phyloP scores from a whole-genome alignment of 495 filamentous ascomycete species.

The Peziza echinospora region DNA sequence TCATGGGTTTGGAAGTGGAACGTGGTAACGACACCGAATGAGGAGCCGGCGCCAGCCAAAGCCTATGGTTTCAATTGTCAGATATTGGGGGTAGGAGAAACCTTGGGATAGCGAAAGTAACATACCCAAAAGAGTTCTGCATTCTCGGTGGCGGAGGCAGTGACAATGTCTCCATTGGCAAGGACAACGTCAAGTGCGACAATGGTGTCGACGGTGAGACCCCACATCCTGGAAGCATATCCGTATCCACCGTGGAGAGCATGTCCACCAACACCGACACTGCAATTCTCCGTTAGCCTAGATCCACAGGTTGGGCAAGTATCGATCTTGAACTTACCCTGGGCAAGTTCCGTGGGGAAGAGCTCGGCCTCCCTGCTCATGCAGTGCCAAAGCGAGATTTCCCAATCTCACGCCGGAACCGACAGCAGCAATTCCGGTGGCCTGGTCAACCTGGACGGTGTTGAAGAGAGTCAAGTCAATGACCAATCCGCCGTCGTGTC shows the following conservation, averaged over 20 bases:
- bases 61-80: too few relatives aligned
- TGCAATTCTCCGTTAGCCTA: not conserved
- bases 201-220: conserved; percentile 41
- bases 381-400: conserved; percentile 36
- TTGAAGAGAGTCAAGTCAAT: conserved; percentile 34
- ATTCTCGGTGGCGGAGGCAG: conserved; percentile 22
- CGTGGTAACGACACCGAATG: conserved; percentile 41
- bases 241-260: conserved; percentile 50
- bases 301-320: conserved; percentile 6
- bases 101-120: too few relatives aligned
- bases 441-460: conserved; percentile 28
- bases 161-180: conserved; percentile 31
- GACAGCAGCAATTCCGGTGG: conserved; percentile 38
- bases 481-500: conserved; percentile 32
- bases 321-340: conserved; percentile 6
- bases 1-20: conserved; percentile 39
- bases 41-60: conserved; percentile 36
- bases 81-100: too few relatives aligned
- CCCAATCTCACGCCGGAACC: conserved; percentile 42
- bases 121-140: conserved; percentile 32
- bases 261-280: conserved; percentile 55
- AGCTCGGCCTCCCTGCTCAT: conserved; percentile 37
- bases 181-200: conserved; percentile 38
- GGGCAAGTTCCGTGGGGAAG: conserved; percentile 47
- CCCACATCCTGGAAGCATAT: conserved; percentile 38